A percentile compares a stretch with the other conserved stretches of the same genome.
These are phyloP conservation scores for Castanea crenata DNA, from an alignment of 306 rosid species.

Conservation along the genomic window DNA sequence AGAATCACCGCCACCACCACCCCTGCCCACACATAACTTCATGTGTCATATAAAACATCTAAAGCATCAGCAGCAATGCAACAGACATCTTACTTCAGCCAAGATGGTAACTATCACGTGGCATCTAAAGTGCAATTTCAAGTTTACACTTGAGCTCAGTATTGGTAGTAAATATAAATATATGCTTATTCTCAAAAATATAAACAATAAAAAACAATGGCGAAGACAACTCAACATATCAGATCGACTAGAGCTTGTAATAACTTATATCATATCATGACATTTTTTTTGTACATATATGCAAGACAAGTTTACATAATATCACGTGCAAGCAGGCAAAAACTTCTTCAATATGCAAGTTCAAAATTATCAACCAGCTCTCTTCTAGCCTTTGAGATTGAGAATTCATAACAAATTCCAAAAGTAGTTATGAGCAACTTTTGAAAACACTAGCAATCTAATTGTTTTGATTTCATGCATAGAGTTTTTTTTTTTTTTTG, in stretches of 20 bases:
- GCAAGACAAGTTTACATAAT: background rate
- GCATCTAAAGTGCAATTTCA: background rate
- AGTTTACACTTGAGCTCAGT: slow-evolving; percentile 11
- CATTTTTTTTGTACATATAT: background rate
- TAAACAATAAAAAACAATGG: background rate
- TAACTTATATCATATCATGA: background rate
- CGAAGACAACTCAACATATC: background rate
- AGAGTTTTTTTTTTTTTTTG: background rate
- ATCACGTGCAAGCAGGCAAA: background rate
- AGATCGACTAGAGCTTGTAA: background rate
- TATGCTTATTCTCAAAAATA: background rate
- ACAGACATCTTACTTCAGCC: slow-evolving; percentile 4
- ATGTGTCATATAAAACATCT: slow-evolving; percentile 8
- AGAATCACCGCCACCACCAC: slow-evolving; percentile 65
- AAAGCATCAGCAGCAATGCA: slow-evolving; percentile 16
- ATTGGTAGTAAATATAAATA: slow-evolving; percentile 6
- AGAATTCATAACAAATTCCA: background rate
- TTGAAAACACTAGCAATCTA: background rate
- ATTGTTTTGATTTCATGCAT: background rate
- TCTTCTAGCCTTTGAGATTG: background rate
- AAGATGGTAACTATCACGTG: background rate
- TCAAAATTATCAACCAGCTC: background rate
- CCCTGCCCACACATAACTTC: slow-evolving; percentile 48
- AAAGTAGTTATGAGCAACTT: background rate
- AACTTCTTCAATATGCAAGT: background rate